Evolutionary conservation across 768 basidiomycete species (phyloP), one percentile per base, ranked within the genome.

Genomic region (Boletus rubroflammeus): DNA sequence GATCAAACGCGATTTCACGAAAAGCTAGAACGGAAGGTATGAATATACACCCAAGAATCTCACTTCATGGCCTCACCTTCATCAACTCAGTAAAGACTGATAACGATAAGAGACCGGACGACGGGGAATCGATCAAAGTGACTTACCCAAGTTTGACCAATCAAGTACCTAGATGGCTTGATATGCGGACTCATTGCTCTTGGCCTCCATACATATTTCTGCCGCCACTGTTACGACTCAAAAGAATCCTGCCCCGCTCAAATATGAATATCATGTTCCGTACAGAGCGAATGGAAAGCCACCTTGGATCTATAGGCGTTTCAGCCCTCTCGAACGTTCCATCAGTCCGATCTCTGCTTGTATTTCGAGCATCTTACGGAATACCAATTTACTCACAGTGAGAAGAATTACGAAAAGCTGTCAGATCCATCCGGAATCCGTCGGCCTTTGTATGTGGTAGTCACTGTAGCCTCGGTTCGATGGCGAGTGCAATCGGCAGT

Each of bases 341-440:
- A 35, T 83, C 79, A 13, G 79, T 73, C 39, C 78, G 76, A 25
- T 76, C 75, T 17, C 83, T 83, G 71, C 54, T 59, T 68, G 67
- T 57, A 82, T 81, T 67, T 89, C 86, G 58, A 90, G 90, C 81
- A 90, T 90, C 68, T 89, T 89, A 44, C 89, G 85, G 66, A 91
- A 90, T 90, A 88, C 87, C 90, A 56, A 32, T 49, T 49, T 25
- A 26, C 19, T 13, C 40, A 46, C 28, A 31, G 53, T 63, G 51
- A 67, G 60, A 60, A 53, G 11, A 29, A 41, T 39, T 41, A 51
- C 17, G n/a, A 11, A 36, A 47, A 39, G 44, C 51, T 53, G 43
- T 56, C 47, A 52, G 78, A 63, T 91, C 88, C 86, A 91, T 86
- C 36, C 72, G 72, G 67, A 91, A 90, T 14, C 88, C 88, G 69